Evolutionary conservation across 208 protist genomes (phyloP).

Genomic region (Strigomonas galati): DNA sequence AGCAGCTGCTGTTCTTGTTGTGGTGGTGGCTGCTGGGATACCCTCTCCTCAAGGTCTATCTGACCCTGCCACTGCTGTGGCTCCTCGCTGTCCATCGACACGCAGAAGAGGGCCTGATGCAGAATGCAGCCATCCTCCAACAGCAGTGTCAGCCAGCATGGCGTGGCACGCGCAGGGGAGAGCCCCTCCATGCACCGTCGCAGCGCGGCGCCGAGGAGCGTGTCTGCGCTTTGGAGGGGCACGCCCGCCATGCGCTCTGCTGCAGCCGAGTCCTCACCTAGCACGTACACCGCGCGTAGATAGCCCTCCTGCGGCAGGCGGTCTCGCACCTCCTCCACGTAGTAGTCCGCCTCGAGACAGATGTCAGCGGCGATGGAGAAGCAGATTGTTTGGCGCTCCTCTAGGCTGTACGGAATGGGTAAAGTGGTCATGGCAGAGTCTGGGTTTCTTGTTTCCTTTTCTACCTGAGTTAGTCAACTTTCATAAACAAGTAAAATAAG

Average conservation of each 20-base stretch:
- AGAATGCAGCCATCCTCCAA: constrained; percentile 38
- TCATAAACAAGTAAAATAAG: not conserved
- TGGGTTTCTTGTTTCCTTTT: not conserved
- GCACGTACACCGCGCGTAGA: constrained; percentile 31
- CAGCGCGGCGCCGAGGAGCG: not conserved
- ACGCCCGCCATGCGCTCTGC: constrained; percentile 25
- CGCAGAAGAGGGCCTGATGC: constrained; percentile 35
- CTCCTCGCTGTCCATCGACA: not conserved
- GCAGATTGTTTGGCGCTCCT: constrained; percentile 15
- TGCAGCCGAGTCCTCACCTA: constrained; percentile 6
- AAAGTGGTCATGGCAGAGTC: not conserved
- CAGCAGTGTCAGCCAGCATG: constrained; percentile 48
- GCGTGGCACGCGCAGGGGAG: not conserved
- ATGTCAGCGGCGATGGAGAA: constrained; percentile 20
- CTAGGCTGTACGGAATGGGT: constrained; percentile 1
- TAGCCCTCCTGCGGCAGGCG: constrained; percentile 16
- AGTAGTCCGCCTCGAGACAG: constrained; percentile 14
- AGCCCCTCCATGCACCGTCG: no score
- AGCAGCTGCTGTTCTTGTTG: no score
- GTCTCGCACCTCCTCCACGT: constrained; percentile 17
- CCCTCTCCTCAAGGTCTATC: not conserved
- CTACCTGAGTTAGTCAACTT: no score
- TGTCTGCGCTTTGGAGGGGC: not conserved
- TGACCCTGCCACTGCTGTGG: not conserved
- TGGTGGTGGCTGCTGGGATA: not conserved